Percentiles rank a stretch among this genome's conserved stretches.
Conservation (phyloP, 1,284 basidiomycete species). For the Heliocybe sulcata region DNA sequence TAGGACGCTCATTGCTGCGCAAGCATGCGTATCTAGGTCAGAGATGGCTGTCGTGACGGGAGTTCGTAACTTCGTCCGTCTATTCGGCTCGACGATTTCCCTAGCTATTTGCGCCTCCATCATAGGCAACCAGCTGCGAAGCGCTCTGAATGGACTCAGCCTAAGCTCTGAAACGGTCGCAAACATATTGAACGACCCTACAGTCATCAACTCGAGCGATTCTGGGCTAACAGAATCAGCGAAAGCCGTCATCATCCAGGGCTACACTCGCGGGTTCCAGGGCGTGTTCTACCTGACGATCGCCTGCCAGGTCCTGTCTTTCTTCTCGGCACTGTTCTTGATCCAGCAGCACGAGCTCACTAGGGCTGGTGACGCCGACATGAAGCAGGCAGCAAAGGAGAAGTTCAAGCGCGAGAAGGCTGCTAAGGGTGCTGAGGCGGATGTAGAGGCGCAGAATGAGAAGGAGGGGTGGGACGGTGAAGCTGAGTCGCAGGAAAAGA, state of each 20-base stretch:
- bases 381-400: slow-evolving; percentile 11
- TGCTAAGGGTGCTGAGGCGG: background rate
- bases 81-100: slow-evolving; percentile 28
- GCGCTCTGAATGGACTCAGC: slow-evolving; percentile 5
- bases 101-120: slow-evolving; percentile 27
- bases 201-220: slow-evolving; percentile 7
- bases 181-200: slow-evolving; percentile 11
- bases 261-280: slow-evolving; percentile 12
- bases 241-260: slow-evolving; percentile 7
- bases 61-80: slow-evolving; percentile 24
- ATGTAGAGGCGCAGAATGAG: background rate
- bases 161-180: slow-evolving; percentile 5
- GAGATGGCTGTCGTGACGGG: slow-evolving; percentile 24
- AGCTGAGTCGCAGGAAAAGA: background rate
- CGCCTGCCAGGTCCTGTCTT: slow-evolving; percentile 8
- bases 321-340: slow-evolving; percentile 10
- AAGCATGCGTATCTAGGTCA: slow-evolving; percentile 26
- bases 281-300: slow-evolving; percentile 12
- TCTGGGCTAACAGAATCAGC: background rate
- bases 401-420: slow-evolving; percentile 8
- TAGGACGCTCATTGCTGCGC: slow-evolving; percentile 23
- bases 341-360: slow-evolving; percentile 13
- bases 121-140: slow-evolving; percentile 13
- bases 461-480: background rate
- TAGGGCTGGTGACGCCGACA: slow-evolving; percentile 11